These are phyloP conservation scores for Gnetum montanum DNA, from an alignment of 75 land plant species.

Conservation along the genomic window DNA sequence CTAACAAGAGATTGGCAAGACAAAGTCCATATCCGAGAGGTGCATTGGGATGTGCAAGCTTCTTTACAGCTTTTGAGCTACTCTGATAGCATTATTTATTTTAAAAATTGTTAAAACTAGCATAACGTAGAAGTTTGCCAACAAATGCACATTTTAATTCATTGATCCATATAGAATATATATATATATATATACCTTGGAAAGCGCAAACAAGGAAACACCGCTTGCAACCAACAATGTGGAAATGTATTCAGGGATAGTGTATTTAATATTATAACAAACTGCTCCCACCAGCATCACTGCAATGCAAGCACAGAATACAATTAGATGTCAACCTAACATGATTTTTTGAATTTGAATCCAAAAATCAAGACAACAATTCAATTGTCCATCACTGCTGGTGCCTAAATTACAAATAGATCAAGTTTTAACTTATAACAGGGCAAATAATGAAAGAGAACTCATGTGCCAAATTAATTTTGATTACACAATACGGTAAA, in stretches of 20 bases:
- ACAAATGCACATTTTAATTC: not conserved
- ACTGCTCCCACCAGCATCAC: constrained; percentile 96
- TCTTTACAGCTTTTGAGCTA: constrained; percentile 65
- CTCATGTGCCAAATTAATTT: too few relatives aligned
- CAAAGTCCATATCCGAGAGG: constrained; percentile 89
- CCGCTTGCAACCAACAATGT: constrained; percentile 97
- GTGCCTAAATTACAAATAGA: too few relatives aligned
- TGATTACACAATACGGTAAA: too few relatives aligned
- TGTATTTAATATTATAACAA: constrained; percentile 83
- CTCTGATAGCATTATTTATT: constrained; percentile 48
- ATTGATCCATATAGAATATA: too few relatives aligned
- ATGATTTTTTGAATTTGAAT: too few relatives aligned
- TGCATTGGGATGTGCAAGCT: constrained; percentile 91
- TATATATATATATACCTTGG: constrained; percentile 42
- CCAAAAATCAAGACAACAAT: too few relatives aligned
- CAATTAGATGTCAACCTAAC: not conserved
- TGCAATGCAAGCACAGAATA: constrained; percentile 22
- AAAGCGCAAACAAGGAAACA: constrained; percentile 84
- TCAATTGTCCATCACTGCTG: too few relatives aligned
- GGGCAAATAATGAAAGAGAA: too few relatives aligned
- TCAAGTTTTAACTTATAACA: too few relatives aligned
- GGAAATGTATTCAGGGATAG: constrained; percentile 80
- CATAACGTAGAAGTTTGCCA: not conserved
- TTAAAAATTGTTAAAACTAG: constrained; percentile 2
- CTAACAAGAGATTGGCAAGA: constrained; percentile 78